phyloP scores from a whole-genome alignment of 2,329 filamentous ascomycete genomes.

The Diaporthe ampelina region DNA sequence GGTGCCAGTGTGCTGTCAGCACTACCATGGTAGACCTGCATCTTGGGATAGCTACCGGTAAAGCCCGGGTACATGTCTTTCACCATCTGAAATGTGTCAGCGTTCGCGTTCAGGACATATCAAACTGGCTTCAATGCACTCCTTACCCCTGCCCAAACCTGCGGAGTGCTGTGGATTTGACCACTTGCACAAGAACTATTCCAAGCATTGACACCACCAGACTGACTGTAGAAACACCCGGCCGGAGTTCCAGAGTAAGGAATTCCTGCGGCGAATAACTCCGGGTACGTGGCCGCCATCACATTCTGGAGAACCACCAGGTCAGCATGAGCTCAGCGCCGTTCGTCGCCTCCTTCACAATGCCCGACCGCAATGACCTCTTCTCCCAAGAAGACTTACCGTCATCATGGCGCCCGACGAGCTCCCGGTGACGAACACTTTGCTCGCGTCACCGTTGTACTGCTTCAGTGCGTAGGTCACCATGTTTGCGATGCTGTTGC shows the following conservation, averaged over 20 bases:
- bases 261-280: constrained; percentile 65
- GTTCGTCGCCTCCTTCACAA: neutral
- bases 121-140: neutral
- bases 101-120: neutral
- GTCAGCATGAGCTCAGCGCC: neutral
- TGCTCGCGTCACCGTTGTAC: constrained; percentile 61
- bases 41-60: constrained; percentile 55
- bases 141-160: constrained; percentile 55
- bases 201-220: constrained; percentile 58
- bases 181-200: constrained; percentile 68
- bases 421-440: constrained; percentile 63
- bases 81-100: constrained; percentile 48
- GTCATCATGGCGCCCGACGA: constrained; percentile 70
- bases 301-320: constrained; percentile 50
- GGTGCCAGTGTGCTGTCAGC: constrained; percentile 55
- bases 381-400: neutral
- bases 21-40: constrained; percentile 61
- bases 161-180: constrained; percentile 57
- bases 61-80: constrained; percentile 67
- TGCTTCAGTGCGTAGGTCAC: constrained; percentile 62
- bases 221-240: constrained; percentile 63
- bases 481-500: constrained; percentile 66
- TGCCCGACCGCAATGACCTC: neutral
- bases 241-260: constrained; percentile 67
- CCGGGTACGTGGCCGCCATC: constrained; percentile 67